Evolutionary conservation across 331 rosid species (phyloP).

Genomic region (Phaseolus coccineus): DNA sequence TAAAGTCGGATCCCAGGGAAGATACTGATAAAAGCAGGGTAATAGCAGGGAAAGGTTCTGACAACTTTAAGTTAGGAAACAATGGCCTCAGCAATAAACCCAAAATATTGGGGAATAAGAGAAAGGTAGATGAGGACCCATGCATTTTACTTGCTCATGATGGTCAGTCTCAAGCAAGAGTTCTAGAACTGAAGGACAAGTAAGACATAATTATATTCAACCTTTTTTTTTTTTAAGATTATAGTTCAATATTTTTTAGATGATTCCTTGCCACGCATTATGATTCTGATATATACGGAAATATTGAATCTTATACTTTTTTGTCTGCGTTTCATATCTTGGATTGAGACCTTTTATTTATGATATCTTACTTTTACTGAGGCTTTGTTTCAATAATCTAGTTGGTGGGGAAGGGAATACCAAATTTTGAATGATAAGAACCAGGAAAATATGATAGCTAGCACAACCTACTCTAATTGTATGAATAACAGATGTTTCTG

Average conservation of each 20-base stretch:
- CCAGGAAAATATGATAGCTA: no score
- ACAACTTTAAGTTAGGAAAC: conserved; percentile 54
- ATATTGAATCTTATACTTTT: background rate
- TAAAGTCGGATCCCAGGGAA: conserved; percentile 52
- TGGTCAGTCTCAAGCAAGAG: conserved; percentile 64
- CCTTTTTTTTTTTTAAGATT: background rate
- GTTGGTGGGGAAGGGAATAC: conserved; percentile 33
- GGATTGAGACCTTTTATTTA: conserved; percentile 1
- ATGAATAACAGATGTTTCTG: no score
- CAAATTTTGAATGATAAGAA: background rate
- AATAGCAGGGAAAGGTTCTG: conserved; percentile 45
- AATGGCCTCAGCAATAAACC: conserved; percentile 46
- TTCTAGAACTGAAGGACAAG: conserved; percentile 75
- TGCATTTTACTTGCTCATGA: conserved; percentile 73
- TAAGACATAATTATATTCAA: conserved; percentile 52
- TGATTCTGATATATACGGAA: conserved; percentile 30
- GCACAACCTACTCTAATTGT: no score
- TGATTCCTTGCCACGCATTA: conserved; percentile 24
- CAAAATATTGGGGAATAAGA: conserved; percentile 59
- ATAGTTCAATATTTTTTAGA: conserved; percentile 27
- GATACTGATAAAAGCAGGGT: conserved; percentile 50
- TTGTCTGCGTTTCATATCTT: background rate
- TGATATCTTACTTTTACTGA: conserved; percentile 1
- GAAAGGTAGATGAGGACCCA: conserved; percentile 54
- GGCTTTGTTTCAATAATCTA: conserved; percentile 25